Evolutionary conservation across 164 flowering plant genomes (phyloP), one percentile per base, ranked within the genome.

Genomic region (Aristolochia californica): DNA sequence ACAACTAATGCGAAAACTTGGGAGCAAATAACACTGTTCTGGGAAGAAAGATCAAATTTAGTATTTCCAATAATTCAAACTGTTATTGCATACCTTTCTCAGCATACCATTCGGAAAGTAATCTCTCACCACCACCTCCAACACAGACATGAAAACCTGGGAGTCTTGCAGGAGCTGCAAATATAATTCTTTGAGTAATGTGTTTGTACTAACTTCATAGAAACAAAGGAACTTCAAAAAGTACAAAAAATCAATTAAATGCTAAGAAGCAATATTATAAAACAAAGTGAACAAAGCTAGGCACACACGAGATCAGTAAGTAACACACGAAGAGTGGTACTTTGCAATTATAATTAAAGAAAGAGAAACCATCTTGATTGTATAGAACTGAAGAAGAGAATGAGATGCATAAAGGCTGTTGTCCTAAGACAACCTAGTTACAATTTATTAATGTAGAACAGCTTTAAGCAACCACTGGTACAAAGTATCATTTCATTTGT

Each of bases 121-220:
- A 53, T 53, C 74, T 62, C 55, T 70, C 74, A 22, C 74, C 70
- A 17, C 70, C 74, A 56, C 64, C 66, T 40, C 74, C 74, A 52
- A 70, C 74, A 55, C 74, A 70, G 5, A 59, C 67, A 59, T 70
- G 64, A 57, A 70, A 70, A 15, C 74, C 74, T n/a, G 70, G 67
- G n/a, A 64, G 70, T 55, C 67, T 59, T 20, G 70, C 67, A 58
- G 70, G 51, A 5, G 52, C 67, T 64, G 57, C 1, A 49, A 50
- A 58, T 47, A 0, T 26, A 61, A 43, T n/a, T 53, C 18, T 24
- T 43, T 13, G 20, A 11, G 49, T 53, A 22, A 40, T 34, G 10
- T 34, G 7, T 34, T 34, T 34, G 40, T 34, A 28, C 5, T 28
- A 34, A 34, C 7, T 34, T 34, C 7, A 12, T 8, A 34, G 10